phyloP scores from a whole-genome alignment of 169 alveolate genomes.

The Plasmodium gonderi region DNA sequence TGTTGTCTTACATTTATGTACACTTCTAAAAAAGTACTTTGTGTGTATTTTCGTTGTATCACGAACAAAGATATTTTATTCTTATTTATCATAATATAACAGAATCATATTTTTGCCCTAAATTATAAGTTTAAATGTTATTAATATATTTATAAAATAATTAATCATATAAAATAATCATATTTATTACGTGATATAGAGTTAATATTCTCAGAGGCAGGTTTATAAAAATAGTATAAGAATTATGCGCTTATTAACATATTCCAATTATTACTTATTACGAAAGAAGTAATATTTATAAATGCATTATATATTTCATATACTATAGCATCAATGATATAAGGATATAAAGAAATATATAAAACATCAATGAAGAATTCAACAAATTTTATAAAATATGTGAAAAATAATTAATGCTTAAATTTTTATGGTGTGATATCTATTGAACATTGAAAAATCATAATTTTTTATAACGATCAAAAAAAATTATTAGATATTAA shows the following conservation, averaged over 20 bases:
- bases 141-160: neutral
- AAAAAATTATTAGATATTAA: neutral
- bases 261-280: neutral
- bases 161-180: neutral
- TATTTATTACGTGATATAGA: neutral
- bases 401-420: neutral
- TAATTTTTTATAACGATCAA: neutral
- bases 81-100: too few species aligned
- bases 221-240: neutral
- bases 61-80: too few species aligned
- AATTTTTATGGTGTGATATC: too few species aligned
- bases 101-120: too few species aligned
- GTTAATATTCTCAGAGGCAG: neutral
- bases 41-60: neutral
- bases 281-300: neutral
- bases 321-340: neutral
- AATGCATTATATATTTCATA: neutral
- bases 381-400: neutral
- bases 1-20: neutral
- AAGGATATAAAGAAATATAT: neutral
- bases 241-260: neutral
- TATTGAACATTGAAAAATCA: neutral
- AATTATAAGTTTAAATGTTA: neutral
- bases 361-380: neutral
- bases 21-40: too few species aligned